A percentile compares a stretch with the other conserved stretches of the same genome.
These are phyloP conservation scores for Torulaspora maleeae DNA, from an alignment of 805 yeast genomes.

Conservation along the genomic window DNA sequence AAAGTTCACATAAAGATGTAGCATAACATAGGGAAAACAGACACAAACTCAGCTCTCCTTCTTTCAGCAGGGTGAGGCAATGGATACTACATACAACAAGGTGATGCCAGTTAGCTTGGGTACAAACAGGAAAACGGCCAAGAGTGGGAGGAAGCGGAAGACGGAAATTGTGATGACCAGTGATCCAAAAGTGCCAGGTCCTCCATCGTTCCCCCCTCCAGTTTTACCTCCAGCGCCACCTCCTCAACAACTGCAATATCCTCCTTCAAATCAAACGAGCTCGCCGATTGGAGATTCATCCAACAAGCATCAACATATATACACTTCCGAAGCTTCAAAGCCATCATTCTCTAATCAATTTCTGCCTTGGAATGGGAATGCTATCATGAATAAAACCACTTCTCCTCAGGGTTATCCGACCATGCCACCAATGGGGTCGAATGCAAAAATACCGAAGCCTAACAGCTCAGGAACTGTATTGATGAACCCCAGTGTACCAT, in stretches of 20 bases:
- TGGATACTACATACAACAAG: constrained; percentile 22
- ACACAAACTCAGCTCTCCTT: too few species aligned
- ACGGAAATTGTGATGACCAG: not conserved
- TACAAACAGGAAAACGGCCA: constrained; percentile 6
- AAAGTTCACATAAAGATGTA: too few species aligned
- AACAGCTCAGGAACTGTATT: constrained; percentile 2
- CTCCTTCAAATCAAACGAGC: not conserved
- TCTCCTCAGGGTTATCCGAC: not conserved
- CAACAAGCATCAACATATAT: not conserved
- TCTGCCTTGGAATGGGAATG: not conserved
- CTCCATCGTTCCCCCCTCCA: constrained; percentile 19
- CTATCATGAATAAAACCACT: not conserved
- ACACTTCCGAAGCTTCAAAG: not conserved
- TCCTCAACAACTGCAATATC: constrained; percentile 3
- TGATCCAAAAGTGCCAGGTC: constrained; percentile 7
- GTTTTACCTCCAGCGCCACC: constrained; percentile 11
- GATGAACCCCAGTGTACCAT: not conserved
- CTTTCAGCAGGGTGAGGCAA: not conserved
- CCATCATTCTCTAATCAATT: constrained; percentile 1
- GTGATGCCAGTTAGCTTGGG: constrained; percentile 29
- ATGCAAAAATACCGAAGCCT: constrained; percentile 5
- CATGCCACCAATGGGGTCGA: not conserved
- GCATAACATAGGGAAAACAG: too few species aligned
- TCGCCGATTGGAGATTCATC: not conserved
- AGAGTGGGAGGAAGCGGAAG: not conserved